phyloP scores from a whole-genome alignment of 2,329 filamentous ascomycete genomes.

The Hansfordia pulvinata region DNA sequence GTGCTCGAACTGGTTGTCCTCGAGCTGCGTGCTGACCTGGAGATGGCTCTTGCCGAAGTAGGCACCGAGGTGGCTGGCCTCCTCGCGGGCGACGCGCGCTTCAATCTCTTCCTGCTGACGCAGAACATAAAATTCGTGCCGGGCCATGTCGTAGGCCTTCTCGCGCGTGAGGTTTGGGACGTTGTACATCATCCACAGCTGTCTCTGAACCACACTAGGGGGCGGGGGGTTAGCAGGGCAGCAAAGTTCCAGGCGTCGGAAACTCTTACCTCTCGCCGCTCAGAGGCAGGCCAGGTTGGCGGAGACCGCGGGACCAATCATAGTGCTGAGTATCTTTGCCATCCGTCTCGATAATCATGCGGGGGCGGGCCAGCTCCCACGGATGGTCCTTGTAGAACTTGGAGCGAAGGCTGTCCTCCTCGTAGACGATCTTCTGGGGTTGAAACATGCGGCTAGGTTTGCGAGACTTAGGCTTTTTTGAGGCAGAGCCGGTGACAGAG shows the following conservation, averaged over 20 bases:
- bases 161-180: conserved; percentile 41
- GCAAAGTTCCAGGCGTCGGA: conserved; percentile 1
- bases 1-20: conserved; percentile 64
- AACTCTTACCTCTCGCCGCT: conserved; percentile 66
- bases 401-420: conserved; percentile 68
- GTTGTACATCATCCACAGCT: conserved; percentile 70
- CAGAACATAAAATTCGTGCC: conserved; percentile 79
- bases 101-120: conserved; percentile 75
- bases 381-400: conserved; percentile 90
- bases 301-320: conserved; percentile 66
- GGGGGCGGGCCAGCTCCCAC: conserved; percentile 87
- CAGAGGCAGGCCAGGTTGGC: conserved; percentile 61
- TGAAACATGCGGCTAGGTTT: conserved; percentile 68
- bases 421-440: conserved; percentile 64
- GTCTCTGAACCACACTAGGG: conserved; percentile 76
- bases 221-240: conserved; percentile 3
- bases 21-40: conserved; percentile 69
- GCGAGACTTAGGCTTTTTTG: conserved; percentile 34
- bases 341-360: conserved; percentile 71
- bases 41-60: conserved; percentile 71
- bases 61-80: conserved; percentile 73
- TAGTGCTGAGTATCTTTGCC: conserved; percentile 65
- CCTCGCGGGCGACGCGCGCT: conserved; percentile 71
- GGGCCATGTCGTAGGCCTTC: conserved; percentile 72
- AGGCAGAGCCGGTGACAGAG: neutral